Base-by-base conservation (phyloP, 352 stramenopile genomes). In the Phytophthora ohioensis region DNA sequence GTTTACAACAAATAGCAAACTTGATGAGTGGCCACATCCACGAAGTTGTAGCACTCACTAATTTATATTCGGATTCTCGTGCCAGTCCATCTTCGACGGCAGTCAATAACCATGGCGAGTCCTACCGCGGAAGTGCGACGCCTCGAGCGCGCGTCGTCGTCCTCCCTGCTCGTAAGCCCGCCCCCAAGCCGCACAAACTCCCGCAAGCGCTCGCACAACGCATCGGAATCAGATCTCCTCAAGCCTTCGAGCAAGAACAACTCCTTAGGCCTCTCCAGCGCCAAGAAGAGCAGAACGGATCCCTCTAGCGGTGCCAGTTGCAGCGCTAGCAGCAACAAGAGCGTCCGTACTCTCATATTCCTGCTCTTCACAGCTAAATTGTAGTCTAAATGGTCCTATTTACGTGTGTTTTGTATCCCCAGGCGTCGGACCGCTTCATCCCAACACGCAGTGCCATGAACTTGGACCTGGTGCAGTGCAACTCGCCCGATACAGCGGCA, bases 391-490 rank as follows among this genome's bases (percentile, higher is more conserved):
- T 31, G 42, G 7, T 32, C 47, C 53, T 63, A 12, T 67, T 69
- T 36, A 8, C 49, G 21, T 61, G 51, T 57, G 3, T 56, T 51
- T 59, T 57, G 15, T 61, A 5, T 17, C 12, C 71, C 43, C 67
- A 91, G 72, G 71, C 78, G 30, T 82, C 80, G 9, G 88, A 96
- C 65, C 82, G 88, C 41, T 96, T 94, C 72, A 96, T 96, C 57
- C 88, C 88, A 32, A 96, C 91, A 65, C 86, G 88, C 2, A 91
- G 87, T 53, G 88, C 88, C 36, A 96, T 94, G 88, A 93, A 94
- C 77, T 81, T 96, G 70, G 87, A 94, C 48, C 68, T 91, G 39
- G 84, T 84, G 53, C 84, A 92, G 65, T 92, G 84, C 58, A 84
- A 85, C 21, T 90, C 86, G 39, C 85, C 86, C 5, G 78, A 80